phyloP scores from a whole-genome alignment of 78 protist species.

The Pigoraptor vietnamica region DNA sequence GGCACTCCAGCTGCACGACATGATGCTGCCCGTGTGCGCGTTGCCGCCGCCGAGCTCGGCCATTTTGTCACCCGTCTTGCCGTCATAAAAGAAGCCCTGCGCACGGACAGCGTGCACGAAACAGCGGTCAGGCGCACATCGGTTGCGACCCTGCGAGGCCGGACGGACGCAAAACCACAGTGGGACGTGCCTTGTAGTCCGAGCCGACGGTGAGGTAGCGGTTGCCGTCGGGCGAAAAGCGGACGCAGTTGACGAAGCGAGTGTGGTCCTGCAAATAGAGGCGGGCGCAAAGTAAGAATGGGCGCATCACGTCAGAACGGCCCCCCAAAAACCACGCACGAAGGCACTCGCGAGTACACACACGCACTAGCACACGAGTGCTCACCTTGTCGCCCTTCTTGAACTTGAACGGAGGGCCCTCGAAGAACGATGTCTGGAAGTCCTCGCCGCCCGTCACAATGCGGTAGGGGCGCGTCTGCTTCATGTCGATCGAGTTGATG shows the following conservation, averaged over 20 bases:
- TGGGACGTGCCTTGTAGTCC: slow-evolving; percentile 48
- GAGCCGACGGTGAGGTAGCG: slow-evolving; percentile 45
- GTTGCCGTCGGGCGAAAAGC: slow-evolving; percentile 78
- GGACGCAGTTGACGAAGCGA: slow-evolving; percentile 75
- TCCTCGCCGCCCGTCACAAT: slow-evolving; percentile 79
- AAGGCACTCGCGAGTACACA: neutral
- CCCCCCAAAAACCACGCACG: neutral
- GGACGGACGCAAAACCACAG: neutral
- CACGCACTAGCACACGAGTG: neutral
- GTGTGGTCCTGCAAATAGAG: slow-evolving; percentile 23
- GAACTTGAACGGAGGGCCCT: slow-evolving; percentile 92
- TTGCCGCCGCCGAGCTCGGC: slow-evolving; percentile 31
- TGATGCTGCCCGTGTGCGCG: slow-evolving; percentile 56
- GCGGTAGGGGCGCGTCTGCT: slow-evolving; percentile 82
- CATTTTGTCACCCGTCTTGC: slow-evolving; percentile 75
- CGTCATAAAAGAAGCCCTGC: slow-evolving; percentile 66
- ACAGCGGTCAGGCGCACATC: neutral
- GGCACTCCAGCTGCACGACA: slow-evolving; percentile 44
- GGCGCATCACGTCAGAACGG: no score
- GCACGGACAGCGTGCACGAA: neutral
- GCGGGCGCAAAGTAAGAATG: neutral
- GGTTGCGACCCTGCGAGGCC: neutral
- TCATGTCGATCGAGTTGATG: slow-evolving; percentile 61
- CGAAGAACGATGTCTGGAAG: slow-evolving; percentile 15
- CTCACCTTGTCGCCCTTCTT: slow-evolving; percentile 34